Conservation (phyloP, 306 rosid species). For the Prosopis cineraria region DNA sequence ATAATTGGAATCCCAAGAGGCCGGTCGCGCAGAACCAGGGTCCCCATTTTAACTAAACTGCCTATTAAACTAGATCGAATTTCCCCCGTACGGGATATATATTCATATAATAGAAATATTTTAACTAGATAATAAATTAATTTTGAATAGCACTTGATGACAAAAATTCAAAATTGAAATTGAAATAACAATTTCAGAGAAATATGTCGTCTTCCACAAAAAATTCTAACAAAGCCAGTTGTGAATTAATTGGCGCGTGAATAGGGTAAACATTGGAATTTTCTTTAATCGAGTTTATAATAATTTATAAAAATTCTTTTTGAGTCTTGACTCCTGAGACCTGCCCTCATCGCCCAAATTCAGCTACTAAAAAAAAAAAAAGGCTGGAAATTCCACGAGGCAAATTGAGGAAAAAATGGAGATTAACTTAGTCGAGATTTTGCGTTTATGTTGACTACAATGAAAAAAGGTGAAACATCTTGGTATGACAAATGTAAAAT, state of each 20-base stretch:
- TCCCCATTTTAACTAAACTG: conserved; percentile 31
- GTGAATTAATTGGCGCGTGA: not conserved
- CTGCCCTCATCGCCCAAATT: not conserved
- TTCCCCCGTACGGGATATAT: not conserved
- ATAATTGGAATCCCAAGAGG: conserved; percentile 86
- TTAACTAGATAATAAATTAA: not conserved
- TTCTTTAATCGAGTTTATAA: not conserved
- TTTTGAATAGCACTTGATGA: not conserved
- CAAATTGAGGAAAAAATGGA: not conserved
- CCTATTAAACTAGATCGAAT: not conserved
- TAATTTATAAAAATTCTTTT: no score
- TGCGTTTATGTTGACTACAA: not conserved
- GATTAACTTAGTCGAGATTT: not conserved
- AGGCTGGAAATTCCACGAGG: not conserved
- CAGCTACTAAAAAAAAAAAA: no score
- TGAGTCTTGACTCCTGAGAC: not conserved
- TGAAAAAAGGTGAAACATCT: not conserved
- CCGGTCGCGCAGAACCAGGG: conserved; percentile 42
- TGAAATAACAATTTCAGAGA: not conserved
- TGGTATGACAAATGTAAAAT: not conserved
- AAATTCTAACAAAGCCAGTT: not conserved
- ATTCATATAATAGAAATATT: not conserved
- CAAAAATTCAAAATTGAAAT: not conserved
- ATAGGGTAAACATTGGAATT: not conserved
- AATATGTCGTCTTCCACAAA: not conserved